Evolutionary conservation across 2,329 filamentous ascomycete species (phyloP), one percentile per base, ranked within the genome.

Genomic region (Rachicladosporium sp.): DNA sequence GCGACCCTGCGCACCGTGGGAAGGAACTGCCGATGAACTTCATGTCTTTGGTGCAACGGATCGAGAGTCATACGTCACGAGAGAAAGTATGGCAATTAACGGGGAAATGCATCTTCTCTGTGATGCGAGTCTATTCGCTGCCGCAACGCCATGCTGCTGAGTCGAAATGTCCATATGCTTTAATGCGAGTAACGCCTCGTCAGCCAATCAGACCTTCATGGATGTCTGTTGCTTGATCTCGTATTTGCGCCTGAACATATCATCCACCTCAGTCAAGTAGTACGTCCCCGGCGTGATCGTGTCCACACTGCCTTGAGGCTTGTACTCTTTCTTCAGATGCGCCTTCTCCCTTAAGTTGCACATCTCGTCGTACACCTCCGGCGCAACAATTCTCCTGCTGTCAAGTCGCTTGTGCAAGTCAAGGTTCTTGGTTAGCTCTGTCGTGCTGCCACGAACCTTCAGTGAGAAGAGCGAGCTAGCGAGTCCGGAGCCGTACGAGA

Each of bases 401-500:
- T 67, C 64, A 38, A 71, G 57, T 43, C 68, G 59, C 40, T 52
- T 57, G 36, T 67, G 62, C 35, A 71, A 57, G 46, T 70, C 63
- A 15, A 70, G 50, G 56, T 69, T 63, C 54, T 66, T 59, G 35
- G 56, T 54, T 27, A 71, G 59, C 51, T 69, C 63, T 47, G 64
- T 59, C 42, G 59, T 60, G 58, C 57, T 65, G 43, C 66, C 67
- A 42, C 55, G 60, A 48, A 71, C 59, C 50, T 61, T 63, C 47
- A 71, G 57, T 31, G 65, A 66, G 56, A 71, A 70, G 56, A 71
- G 54, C 36, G 67, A 69, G 23, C 63, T 63, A 31, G 68, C 68
- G 19, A 71, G 63, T 47, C 68, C 70, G 45, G 62, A 67, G 49
- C 68, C 68, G 54, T 70, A 71, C 49, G 65, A 69, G 63, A 71